Percentiles rank a stretch among this genome's conserved stretches.
These are phyloP conservation scores for Novymonas esmeraldas DNA, from an alignment of 208 protist species.

Conservation along the genomic window DNA sequence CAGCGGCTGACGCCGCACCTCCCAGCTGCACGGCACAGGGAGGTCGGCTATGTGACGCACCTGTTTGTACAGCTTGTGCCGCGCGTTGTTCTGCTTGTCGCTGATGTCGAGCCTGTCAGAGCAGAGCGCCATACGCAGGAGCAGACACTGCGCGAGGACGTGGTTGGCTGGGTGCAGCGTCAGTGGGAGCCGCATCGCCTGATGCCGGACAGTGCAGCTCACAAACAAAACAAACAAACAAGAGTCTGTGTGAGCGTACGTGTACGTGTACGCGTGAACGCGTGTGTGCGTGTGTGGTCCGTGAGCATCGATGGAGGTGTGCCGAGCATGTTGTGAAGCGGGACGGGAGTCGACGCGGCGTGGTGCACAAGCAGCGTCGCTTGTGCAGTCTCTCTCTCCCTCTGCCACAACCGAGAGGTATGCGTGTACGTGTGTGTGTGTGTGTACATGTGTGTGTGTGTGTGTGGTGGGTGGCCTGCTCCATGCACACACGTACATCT, in stretches of 20 bases:
- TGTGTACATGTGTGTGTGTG: background rate
- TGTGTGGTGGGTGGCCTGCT: no score
- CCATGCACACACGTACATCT: no score
- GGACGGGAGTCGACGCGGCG: no score
- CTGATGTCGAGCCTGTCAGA: conserved; percentile 1
- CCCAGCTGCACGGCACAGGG: conserved; percentile 1
- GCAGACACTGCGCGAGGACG: conserved; percentile 67
- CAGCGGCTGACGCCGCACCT: background rate
- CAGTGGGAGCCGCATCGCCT: conserved; percentile 38
- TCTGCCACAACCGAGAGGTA: background rate
- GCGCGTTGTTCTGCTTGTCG: background rate
- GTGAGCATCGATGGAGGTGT: background rate
- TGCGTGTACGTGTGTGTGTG: background rate
- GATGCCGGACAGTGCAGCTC: no score
- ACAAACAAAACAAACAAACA: no score
- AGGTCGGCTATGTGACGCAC: conserved; percentile 2
- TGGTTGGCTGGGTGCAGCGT: conserved; percentile 64
- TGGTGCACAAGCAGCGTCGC: no score
- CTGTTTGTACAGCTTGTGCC: background rate
- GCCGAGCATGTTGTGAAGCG: no score
- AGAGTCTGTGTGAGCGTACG: no score
- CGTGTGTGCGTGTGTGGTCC: background rate
- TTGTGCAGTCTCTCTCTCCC: no score
- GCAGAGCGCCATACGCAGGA: conserved; percentile 45
- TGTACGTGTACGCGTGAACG: background rate